Conservation (phyloP, 148 eudicot genomes). For the Simmondsia chinensis region DNA sequence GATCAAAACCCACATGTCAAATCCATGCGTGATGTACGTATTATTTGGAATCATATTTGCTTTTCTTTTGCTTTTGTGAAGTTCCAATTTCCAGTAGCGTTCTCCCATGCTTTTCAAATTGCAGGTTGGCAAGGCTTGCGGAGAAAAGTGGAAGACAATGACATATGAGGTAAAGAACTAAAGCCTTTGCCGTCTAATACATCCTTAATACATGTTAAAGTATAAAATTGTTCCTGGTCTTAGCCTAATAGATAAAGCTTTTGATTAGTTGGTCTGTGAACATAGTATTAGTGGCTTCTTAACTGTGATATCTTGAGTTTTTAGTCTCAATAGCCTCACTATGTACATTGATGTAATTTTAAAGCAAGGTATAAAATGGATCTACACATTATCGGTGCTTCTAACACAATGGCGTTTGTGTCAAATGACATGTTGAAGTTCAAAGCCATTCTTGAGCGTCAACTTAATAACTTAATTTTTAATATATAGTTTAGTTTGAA, state of each 20-base stretch:
- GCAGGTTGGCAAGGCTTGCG: conserved; percentile 88
- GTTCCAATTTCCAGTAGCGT: not conserved
- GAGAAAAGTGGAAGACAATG: conserved; percentile 91
- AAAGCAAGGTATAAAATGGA: too few relatives aligned
- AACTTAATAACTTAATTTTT: too few relatives aligned
- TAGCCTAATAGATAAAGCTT: not conserved
- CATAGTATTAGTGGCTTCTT: not conserved
- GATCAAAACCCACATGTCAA: conserved; percentile 70
- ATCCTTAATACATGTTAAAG: not conserved
- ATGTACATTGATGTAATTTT: too few relatives aligned
- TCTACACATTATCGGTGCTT: too few relatives aligned
- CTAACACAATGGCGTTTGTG: too few relatives aligned
- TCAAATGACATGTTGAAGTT: too few relatives aligned
- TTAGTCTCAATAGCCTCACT: too few relatives aligned
- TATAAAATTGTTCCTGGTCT: not conserved
- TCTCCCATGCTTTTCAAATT: conserved; percentile 3
- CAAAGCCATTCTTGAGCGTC: too few relatives aligned
- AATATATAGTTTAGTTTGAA: too few relatives aligned
- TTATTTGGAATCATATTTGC: not conserved
- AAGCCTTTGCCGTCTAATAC: not conserved
- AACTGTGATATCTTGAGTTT: not conserved
- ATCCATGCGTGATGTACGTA: conserved; percentile 73
- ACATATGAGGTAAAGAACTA: conserved; percentile 52
- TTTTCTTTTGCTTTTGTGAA: not conserved
- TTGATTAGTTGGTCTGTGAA: not conserved